A percentile compares a stretch with the other conserved stretches of the same genome.
Conservation (phyloP, 2,329 filamentous ascomycete species). For the Diplodia seriata region DNA sequence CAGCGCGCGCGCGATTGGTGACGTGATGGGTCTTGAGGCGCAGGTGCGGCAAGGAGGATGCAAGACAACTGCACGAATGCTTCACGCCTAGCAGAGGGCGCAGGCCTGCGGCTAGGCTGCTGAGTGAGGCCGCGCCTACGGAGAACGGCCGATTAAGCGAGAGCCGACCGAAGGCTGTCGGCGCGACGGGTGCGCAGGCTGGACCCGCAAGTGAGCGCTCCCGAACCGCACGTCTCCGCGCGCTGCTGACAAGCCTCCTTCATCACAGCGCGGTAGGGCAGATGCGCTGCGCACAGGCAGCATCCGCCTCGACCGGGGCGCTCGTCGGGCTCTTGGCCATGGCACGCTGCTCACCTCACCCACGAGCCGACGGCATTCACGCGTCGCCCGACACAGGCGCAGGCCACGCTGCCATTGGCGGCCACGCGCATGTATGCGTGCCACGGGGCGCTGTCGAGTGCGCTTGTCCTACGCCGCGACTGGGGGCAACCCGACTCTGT, state of each 20-base stretch:
- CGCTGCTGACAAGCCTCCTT: slow-evolving; percentile 11
- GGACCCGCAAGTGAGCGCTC: slow-evolving; percentile 5
- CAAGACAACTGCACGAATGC: slow-evolving; percentile 18
- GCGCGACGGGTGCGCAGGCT: slow-evolving; percentile 12
- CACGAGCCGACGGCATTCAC: not conserved
- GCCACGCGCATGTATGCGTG: slow-evolving; percentile 24
- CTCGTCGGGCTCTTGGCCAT: not conserved
- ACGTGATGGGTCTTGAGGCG: not conserved
- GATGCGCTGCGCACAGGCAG: not conserved
- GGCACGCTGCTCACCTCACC: not conserved
- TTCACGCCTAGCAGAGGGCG: not conserved
- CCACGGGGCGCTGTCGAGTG: slow-evolving; percentile 15
- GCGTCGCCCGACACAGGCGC: slow-evolving; percentile 16
- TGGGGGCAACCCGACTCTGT: slow-evolving; percentile 26
- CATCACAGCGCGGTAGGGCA: slow-evolving; percentile 15
- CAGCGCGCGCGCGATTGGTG: not conserved
- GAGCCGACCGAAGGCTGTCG: slow-evolving; percentile 3
- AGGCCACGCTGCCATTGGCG: slow-evolving; percentile 20
- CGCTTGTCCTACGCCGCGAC: slow-evolving; percentile 19
- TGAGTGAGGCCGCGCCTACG: not conserved
- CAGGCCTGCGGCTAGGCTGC: not conserved
- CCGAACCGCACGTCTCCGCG: slow-evolving; percentile 8
- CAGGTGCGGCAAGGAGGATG: slow-evolving; percentile 23
- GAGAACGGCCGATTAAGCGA: slow-evolving; percentile 12
- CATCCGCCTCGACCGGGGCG: not conserved